Evolutionary conservation across 2,329 filamentous ascomycete species (phyloP).

Genomic region (Fusarium continuum): DNA sequence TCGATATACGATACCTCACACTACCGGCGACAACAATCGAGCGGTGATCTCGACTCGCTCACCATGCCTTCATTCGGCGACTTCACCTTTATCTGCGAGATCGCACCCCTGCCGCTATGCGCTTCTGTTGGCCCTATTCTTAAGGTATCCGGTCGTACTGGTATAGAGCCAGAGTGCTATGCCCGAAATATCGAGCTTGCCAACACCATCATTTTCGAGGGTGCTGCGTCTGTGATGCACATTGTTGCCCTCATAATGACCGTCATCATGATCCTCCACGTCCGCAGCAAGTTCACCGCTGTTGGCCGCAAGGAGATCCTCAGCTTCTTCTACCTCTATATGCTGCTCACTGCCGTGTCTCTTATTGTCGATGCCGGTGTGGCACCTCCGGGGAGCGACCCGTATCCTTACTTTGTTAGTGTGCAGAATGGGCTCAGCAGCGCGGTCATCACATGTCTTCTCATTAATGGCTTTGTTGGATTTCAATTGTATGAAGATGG

Average conservation of each 20-base stretch:
- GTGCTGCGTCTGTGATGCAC: conserved; percentile 89
- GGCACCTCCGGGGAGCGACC: conserved; percentile 79
- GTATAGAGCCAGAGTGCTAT: conserved; percentile 91
- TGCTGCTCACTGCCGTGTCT: conserved; percentile 87
- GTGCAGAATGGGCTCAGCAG: conserved; percentile 86
- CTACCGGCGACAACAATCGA: background rate
- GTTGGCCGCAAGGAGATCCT: conserved; percentile 81
- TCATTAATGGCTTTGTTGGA: conserved; percentile 98
- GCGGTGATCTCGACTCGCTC: conserved; percentile 19
- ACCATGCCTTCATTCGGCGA: conserved; percentile 87
- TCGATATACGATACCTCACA: background rate
- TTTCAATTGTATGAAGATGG: conserved; percentile 99
- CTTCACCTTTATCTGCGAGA: conserved; percentile 86
- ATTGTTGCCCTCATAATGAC: conserved; percentile 92
- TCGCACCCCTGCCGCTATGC: conserved; percentile 87
- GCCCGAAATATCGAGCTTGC: conserved; percentile 94
- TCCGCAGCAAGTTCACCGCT: conserved; percentile 96
- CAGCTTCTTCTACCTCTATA: conserved; percentile 97
- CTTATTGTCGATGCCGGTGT: conserved; percentile 93
- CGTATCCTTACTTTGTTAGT: conserved; percentile 92
- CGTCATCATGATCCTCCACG: conserved; percentile 95
- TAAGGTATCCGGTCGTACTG: conserved; percentile 71
- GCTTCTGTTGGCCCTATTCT: conserved; percentile 81
- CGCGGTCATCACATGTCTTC: conserved; percentile 84
- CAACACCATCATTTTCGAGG: conserved; percentile 98